Percentiles rank a stretch among this genome's conserved stretches.
phyloP scores from a whole-genome alignment of 257 asterid species.

The Solanum microdontum region DNA sequence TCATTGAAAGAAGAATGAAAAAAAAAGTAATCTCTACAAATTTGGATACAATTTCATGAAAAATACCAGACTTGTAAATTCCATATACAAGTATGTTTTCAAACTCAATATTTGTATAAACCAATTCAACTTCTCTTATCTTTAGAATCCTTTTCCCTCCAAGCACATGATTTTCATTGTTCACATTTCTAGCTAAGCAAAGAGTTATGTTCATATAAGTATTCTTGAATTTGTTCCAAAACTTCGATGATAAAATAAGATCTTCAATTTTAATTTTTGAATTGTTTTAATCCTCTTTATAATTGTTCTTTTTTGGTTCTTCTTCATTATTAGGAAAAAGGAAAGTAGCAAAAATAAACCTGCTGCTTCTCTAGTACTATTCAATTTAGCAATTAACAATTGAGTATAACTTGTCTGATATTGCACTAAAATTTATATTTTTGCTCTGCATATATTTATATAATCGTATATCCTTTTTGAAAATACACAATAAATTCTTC shows the following conservation, averaged over 20 bases:
- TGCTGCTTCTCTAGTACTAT: not conserved
- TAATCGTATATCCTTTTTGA: not conserved
- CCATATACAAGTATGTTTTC: not conserved
- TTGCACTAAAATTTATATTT: not conserved
- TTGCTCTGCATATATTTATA: not conserved
- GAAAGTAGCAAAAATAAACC: not conserved
- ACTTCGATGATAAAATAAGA: too few relatives aligned
- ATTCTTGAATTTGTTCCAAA: not conserved
- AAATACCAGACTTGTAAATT: not conserved
- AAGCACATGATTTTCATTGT: not conserved
- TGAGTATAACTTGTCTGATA: not conserved
- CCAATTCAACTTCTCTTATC: not conserved
- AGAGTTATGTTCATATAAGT: not conserved
- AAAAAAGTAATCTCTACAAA: not conserved
- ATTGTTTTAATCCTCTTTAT: not conserved
- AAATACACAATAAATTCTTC: not conserved
- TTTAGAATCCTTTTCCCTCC: not conserved
- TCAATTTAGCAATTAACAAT: not conserved
- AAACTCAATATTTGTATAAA: not conserved
- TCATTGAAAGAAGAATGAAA: not conserved
- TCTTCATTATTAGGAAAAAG: not conserved
- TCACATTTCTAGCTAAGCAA: not conserved
- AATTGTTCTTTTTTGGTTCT: not conserved
- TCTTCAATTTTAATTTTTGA: too few relatives aligned
- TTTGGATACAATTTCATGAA: not conserved